Base-by-base conservation (phyloP, 257 asterid species). In the Petunia axillaris region DNA sequence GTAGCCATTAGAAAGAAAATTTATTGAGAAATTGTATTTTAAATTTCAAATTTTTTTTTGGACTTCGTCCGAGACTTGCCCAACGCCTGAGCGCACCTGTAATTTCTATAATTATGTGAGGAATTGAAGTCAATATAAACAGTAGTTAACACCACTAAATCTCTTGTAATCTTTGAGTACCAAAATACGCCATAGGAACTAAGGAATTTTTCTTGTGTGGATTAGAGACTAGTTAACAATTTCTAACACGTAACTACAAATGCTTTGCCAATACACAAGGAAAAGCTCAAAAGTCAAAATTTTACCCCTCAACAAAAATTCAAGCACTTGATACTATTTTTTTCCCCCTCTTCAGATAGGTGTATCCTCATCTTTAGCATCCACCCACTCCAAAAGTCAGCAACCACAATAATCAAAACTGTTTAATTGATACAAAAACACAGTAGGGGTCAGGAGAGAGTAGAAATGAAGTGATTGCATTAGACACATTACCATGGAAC, bases 351-450 rank as follows among this genome's bases (percentile, higher is more conserved):
- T 1, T 1, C 68, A 62, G 2, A 25, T 1, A 60, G 41, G 5
- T 35, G 36, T 25, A 37, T 36, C 13, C 40, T 60, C 67, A 36
- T 63, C 68, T 37, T 37, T 63, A 63, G 68, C 16, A 63, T 63
- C 68, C 68, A 63, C n/a, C 68, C 68, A 39, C 71, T 64, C 48
- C 71, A 64, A 64, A 64, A 64, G 25, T 48, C 25, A 13, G 71
- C 10, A 64, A 64, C 73, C 50, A 65, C 73, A 65, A 65, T 35
- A 65, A 39, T 65, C 73, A 65, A 65, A 65, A 65, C 73, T 65
- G 73, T 15, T n/a, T 60, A 60, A 65, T 40, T 39, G 41, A 65
- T 65, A 65, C 73, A 39, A 65, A 14, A 65, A 39, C 73, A 65
- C 13, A 64, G 9, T 64, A 65, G 73, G 73, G 8, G 48, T 64